Base-by-base conservation (phyloP, 495 filamentous ascomycete species). In the Penicillium fimorum region DNA sequence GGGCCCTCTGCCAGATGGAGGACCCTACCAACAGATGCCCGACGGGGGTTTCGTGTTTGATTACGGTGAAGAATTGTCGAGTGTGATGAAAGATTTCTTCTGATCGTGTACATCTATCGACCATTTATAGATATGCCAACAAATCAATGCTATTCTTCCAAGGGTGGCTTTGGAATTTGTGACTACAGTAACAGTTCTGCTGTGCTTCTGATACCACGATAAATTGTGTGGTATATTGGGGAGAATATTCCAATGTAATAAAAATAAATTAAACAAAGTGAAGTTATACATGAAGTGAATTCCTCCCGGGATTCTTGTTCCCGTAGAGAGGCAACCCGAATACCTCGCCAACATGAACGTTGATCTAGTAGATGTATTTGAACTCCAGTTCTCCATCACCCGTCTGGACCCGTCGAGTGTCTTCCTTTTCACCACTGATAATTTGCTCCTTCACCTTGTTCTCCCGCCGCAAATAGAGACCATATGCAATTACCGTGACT, bases 301-400 rank as follows among this genome's bases (percentile, higher is more conserved):
- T 60, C 53, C 48, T 60, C 42, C 50, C 52, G 56, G 56, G 53
- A 53, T 59, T 63, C 33, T 15, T 8, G n/a, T 20, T 22, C 40
- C 18, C 33, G 44, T 56, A 22, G 22, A 22, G 22, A 22, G 22
- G 22, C 22, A 22, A 22, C 22, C 22, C 22, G 22, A 22, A 22
- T 22, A 62, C 44, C 56, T 15, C 43, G 33, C 35, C 22, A 25
- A 41, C 5, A 15, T 48, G 3, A 4, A 13, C 5, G 5, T 37
- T 37, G 33, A 29, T 7, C 50, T 42, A 82, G 44, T 78, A 72
- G 62, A 73, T 73, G 60, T 81, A 82, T 52, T 66, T 71, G 55
- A 80, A 82, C 20, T 80, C 79, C 57, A 79, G 53, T 18, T 66
- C 77, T 2, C 67, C 54, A 67, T 82, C 79, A 1, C 79, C 79